phyloP scores from a whole-genome alignment of 352 stramenopile species.

The Aphanomyces astaci region DNA sequence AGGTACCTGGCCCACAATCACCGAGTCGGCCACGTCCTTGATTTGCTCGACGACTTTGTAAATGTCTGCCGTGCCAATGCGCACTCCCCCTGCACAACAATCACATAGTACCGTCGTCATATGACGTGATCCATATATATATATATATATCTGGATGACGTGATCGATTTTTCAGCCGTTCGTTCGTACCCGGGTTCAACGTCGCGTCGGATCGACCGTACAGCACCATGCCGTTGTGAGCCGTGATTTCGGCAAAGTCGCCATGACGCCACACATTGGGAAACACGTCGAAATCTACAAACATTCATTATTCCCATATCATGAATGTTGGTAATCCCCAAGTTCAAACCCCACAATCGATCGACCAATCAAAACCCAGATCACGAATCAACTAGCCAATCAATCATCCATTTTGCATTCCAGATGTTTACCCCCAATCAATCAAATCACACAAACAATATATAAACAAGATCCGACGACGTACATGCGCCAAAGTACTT shows the following conservation, averaged over 20 bases:
- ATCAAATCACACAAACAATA: too few relatives aligned
- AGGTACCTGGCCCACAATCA: conserved; percentile 49
- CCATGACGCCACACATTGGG: conserved; percentile 70
- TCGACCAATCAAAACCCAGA: too few relatives aligned
- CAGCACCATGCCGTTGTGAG: conserved; percentile 55
- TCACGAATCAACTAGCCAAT: too few relatives aligned
- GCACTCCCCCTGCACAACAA: conserved; percentile 39
- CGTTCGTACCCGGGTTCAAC: conserved; percentile 46
- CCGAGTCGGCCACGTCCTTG: conserved; percentile 48
- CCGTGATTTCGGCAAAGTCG: conserved; percentile 68
- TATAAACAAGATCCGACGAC: too few relatives aligned
- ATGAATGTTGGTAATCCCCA: too few relatives aligned
- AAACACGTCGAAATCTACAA: conserved; percentile 69
- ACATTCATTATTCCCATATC: neutral
- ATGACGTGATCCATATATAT: too few relatives aligned
- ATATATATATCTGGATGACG: neutral
- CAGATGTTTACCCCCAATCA: too few relatives aligned
- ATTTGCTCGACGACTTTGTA: conserved; percentile 74
- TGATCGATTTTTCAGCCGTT: neutral
- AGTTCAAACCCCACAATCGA: too few relatives aligned
- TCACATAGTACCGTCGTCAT: too few relatives aligned
- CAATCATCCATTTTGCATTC: too few relatives aligned
- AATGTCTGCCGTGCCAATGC: conserved; percentile 70
- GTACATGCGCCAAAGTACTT: conserved; percentile 72
- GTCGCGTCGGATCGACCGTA: conserved; percentile 73